Evolutionary conservation across 306 rosid genomes (phyloP), one percentile per base, ranked within the genome.

Genomic region (Cucumis cinereus): DNA sequence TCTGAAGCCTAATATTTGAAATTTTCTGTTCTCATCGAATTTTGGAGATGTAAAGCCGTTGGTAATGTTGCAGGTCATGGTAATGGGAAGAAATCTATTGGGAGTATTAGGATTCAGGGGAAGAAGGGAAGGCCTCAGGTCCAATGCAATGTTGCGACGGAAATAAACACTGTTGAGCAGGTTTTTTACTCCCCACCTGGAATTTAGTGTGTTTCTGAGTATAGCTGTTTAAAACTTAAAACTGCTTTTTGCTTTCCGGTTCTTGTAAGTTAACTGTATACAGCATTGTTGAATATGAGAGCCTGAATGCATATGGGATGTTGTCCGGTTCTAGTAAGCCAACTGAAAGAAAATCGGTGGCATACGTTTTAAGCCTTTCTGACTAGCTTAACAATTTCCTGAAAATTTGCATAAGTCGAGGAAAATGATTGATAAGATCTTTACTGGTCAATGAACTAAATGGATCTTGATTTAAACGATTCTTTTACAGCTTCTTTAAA

Each of bases 121-220:
- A 78, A 74, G 53, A 91, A 84, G 80, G 90, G 86, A 61, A 86
- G 89, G 83, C 81, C 94, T 83, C 90, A 58, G 73, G 86, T 89
- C 66, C 84, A 68, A 9, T 77, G 88, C 43, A 91, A 81, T 85
- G 97, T 93, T 87, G 91, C 96, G 69, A 87, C 98, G 82, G 94
- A 90, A 83, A 83, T 93, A 30, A 88, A 83, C 94, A 74, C 96
- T 70, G 84, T 85, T 2, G 89, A 85, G 68, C 88, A 90, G 98
- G 98, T 90, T 33, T 43, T 63, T 28, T 28, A 17, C 3, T 10
- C 58, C 16, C 4, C 69, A 1, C 55, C 53, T 16, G 13, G 9
- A 12, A 58, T 13, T 55, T 55, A 55, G 60, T 64, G 9, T n/a
- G 43, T 16, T 40, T 41, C 74, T 33, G 6, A 3, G 70, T 63